phyloP scores from a whole-genome alignment of 768 basidiomycete genomes.

The Gelatoporia subvermispora region DNA sequence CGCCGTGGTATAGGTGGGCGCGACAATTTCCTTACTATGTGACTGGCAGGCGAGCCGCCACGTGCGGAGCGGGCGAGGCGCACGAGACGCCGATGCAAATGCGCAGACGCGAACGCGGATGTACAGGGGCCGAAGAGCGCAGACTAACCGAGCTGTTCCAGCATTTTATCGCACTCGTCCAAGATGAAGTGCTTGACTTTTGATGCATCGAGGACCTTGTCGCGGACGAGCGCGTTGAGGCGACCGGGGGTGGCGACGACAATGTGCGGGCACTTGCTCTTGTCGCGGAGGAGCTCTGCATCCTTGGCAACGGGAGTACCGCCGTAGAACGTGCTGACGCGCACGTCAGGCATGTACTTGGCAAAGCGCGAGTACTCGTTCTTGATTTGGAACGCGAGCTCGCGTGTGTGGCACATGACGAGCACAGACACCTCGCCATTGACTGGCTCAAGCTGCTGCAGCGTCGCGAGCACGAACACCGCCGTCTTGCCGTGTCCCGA shows the following conservation, averaged over 20 bases:
- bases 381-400: constrained; percentile 99
- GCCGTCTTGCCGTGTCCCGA: constrained; percentile 99
- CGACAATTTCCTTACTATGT: constrained; percentile 12
- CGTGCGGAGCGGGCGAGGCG: constrained; percentile 30
- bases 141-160: constrained; percentile 99
- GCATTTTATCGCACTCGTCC: constrained; percentile 99
- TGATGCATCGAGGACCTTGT: constrained; percentile 92
- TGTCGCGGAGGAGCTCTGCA: constrained; percentile 89
- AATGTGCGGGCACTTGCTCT: constrained; percentile 96
- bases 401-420: constrained; percentile 98
- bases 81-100: constrained; percentile 35
- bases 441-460: constrained; percentile 97
- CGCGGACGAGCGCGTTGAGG: constrained; percentile 90
- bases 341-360: constrained; percentile 99
- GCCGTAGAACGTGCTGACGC: constrained; percentile 96
- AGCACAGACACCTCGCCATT: constrained; percentile 97
- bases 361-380: constrained; percentile 99
- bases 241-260: constrained; percentile 98
- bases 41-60: constrained; percentile 11
- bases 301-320: constrained; percentile 94
- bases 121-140: constrained; percentile 66
- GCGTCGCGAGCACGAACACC: constrained; percentile 95
- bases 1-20: constrained; percentile 31
- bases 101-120: constrained; percentile 31
- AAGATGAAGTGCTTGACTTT: constrained; percentile 99